Conservation (phyloP, 75 land plant species). For the Isoetes taiwanensis region DNA sequence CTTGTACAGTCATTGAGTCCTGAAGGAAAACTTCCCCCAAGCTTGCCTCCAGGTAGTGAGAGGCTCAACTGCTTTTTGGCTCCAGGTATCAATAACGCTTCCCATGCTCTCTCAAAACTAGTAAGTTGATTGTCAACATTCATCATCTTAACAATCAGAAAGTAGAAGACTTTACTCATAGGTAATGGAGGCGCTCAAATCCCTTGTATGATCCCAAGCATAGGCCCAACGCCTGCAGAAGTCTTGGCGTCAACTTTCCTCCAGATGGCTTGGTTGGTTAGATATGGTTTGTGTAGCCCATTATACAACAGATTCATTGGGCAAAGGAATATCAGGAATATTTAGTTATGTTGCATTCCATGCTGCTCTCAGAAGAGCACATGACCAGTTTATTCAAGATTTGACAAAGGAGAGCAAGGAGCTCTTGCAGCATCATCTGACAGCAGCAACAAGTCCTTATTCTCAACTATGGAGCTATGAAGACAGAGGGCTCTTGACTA, state of each 20-base stretch:
- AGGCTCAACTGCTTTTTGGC: constrained; percentile 25
- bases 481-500: no score
- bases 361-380: constrained; percentile 68
- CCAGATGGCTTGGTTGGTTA: no score
- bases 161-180: no score
- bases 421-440: constrained; percentile 68
- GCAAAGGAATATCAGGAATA: constrained; percentile 28
- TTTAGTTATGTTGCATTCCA: constrained; percentile 82
- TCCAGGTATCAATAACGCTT: no score
- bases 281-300: no score
- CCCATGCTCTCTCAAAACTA: no score
- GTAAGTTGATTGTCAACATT: no score
- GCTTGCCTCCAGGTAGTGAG: constrained; percentile 20
- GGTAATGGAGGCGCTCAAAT: no score
- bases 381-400: constrained; percentile 47
- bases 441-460: constrained; percentile 76
- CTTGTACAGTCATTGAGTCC: constrained; percentile 27
- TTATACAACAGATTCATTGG: constrained; percentile 18
- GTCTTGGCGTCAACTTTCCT: no score
- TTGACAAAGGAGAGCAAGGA: constrained; percentile 81
- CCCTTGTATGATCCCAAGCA: no score
- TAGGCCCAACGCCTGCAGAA: no score
- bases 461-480: constrained; percentile 43
- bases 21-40: constrained; percentile 28
- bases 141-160: no score